Base-by-base conservation (phyloP, 1,284 basidiomycete species). In the Tylopilus sp. region DNA sequence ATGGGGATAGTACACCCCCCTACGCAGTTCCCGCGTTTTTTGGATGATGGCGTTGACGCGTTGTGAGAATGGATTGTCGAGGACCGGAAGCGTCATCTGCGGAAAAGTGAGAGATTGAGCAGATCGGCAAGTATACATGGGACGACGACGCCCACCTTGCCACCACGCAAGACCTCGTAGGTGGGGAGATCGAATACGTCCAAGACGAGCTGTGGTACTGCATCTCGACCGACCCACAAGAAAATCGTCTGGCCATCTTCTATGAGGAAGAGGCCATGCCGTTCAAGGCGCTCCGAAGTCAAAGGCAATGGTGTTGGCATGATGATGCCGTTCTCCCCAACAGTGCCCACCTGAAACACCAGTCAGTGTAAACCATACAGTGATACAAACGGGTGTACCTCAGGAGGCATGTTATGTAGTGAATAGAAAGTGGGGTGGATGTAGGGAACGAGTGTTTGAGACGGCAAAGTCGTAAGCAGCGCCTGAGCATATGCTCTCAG, bases 161-260 rank as follows among this genome's bases (percentile, higher is more conserved):
- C 97, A 39, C 92, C 92, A 41, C 87, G 84, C 47, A 99, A 74
- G 28, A 87, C 85, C 41, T 91, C 88, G 66, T 98, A 98, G 59
- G 74, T 88, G 0, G 90, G 86, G 36, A 97, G 76, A 64, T 92
- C 86, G 71, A 99, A 99, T 9, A 98, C 96, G 62, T 99, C 97
- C 75, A 87, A 75, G 51, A 97, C 76, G 43, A 99, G 82, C 64
- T 96, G 91, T 3, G 95, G 92, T 18, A 99, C 94, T 5, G 97
- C 93, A 64, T 98, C 96, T 28, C 95, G 84, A 7, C 97, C 97
- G 45, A 99, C 82, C 90, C 93, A 99, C 39, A 99, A 77, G 84
- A 99, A 98, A 61, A 99, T 90, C 41, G 92, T 95, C 71, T 98
- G 97, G 0, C 92, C 92, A 67, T 99, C 95, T 69, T 99, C 97